A percentile compares a stretch with the other conserved stretches of the same genome.
These are phyloP conservation scores for Hyaloscypha finlandica DNA, from an alignment of 495 filamentous ascomycete species.

Conservation along the genomic window DNA sequence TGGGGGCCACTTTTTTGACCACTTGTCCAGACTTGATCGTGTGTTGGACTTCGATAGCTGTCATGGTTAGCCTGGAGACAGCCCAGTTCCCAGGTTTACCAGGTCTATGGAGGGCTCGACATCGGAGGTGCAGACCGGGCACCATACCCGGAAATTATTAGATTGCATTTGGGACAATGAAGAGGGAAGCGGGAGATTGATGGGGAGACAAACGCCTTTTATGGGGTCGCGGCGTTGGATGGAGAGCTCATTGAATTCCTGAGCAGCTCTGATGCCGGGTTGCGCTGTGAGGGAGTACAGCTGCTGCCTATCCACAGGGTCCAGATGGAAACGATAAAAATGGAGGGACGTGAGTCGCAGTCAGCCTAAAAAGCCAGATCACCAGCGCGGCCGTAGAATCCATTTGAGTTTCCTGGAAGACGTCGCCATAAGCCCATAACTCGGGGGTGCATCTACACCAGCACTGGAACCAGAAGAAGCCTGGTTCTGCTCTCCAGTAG, in stretches of 20 bases:
- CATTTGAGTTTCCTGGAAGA: slow-evolving; percentile 10
- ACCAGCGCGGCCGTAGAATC: slow-evolving; percentile 11
- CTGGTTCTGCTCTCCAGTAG: neutral
- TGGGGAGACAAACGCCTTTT: neutral
- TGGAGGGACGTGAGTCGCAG: neutral
- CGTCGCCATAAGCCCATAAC: slow-evolving; percentile 7
- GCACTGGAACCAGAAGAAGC: neutral
- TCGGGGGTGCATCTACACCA: neutral
- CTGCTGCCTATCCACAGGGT: slow-evolving; percentile 1
- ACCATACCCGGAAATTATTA: slow-evolving; percentile 5
- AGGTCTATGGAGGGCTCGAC: slow-evolving; percentile 12
- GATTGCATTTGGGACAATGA: neutral
- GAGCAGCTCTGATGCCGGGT: slow-evolving; percentile 5
- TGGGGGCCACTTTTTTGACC: neutral
- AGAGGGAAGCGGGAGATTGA: neutral
- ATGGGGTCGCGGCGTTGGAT: slow-evolving; percentile 16
- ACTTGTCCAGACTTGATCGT: slow-evolving; percentile 10
- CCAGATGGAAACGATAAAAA: slow-evolving; percentile 10
- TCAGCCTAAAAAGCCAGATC: slow-evolving; percentile 11
- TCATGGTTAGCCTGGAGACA: slow-evolving; percentile 4
- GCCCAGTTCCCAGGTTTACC: slow-evolving; percentile 3
- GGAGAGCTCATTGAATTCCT: slow-evolving; percentile 18
- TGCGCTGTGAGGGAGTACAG: slow-evolving; percentile 11
- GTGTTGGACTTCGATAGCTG: neutral
- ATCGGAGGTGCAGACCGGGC: slow-evolving; percentile 10